Conservation (phyloP, 768 basidiomycete genomes). For the Mycena venus region DNA sequence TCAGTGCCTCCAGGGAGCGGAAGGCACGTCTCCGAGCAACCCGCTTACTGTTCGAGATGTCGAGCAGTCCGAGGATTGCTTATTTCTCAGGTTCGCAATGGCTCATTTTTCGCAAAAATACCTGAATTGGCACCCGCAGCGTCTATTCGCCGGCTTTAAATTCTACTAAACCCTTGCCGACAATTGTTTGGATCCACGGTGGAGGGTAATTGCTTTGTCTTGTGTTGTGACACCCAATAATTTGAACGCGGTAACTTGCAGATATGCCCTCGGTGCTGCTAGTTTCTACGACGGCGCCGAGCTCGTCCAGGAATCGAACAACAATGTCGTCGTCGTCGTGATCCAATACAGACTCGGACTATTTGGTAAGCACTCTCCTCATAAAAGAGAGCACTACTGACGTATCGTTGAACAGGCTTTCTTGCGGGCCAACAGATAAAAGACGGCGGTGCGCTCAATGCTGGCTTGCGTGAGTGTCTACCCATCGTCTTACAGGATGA, state of each 20-base stretch:
- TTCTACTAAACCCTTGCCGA: conserved; percentile 17
- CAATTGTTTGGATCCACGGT: conserved; percentile 38
- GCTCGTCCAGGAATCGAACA: conserved; percentile 29
- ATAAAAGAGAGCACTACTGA: background rate
- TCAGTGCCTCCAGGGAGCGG: conserved; percentile 1
- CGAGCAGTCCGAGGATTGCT: conserved; percentile 43
- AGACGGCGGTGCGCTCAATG: conserved; percentile 58
- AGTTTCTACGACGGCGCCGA: conserved; percentile 24
- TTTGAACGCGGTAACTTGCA: background rate
- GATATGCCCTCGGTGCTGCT: conserved; percentile 16
- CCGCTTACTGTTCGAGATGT: conserved; percentile 24
- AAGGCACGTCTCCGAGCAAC: background rate
- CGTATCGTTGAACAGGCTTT: conserved; percentile 48
- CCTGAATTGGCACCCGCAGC: conserved; percentile 1
- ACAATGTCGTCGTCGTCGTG: conserved; percentile 26
- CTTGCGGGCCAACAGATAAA: conserved; percentile 58
- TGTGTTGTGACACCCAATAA: too few species aligned
- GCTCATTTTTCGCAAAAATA: background rate
- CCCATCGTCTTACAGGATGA: background rate
- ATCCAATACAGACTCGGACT: conserved; percentile 11
- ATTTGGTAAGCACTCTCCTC: background rate
- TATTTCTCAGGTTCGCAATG: conserved; percentile 44
- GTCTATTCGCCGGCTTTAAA: conserved; percentile 24
- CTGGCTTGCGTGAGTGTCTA: conserved; percentile 56
- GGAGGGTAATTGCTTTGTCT: conserved; percentile 23